phyloP scores from a whole-genome alignment of 495 filamentous ascomycete genomes.

The Viridothelium virens region DNA sequence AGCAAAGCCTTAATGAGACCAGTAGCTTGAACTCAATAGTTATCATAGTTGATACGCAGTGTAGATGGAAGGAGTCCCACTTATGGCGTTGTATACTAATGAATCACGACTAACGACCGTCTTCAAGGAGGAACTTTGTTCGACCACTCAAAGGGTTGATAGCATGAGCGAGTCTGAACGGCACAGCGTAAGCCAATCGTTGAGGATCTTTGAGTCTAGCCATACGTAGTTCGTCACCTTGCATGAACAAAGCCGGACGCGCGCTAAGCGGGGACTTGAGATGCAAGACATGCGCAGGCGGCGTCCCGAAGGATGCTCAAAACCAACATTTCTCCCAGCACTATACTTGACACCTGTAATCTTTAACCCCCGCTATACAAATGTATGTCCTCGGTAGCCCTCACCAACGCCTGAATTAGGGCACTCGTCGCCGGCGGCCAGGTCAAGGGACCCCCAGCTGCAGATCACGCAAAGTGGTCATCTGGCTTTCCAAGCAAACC shows the following conservation, averaged over 20 bases:
- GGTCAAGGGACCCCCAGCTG: background rate
- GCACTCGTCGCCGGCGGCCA: background rate
- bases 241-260: slow-evolving; percentile 8
- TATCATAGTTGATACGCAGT: no score
- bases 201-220: no score
- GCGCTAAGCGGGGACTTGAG: background rate
- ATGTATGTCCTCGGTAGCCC: background rate
- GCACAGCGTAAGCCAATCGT: no score
- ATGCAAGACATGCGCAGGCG: slow-evolving; percentile 1
- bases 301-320: slow-evolving; percentile 1
- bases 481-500: background rate
- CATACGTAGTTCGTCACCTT: background rate
- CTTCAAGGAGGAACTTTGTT: no score
- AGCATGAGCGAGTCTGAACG: no score
- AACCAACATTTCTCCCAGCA: background rate
- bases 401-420: background rate
- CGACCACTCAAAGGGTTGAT: no score
- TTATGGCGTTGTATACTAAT: no score
- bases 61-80: no score
- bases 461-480: background rate
- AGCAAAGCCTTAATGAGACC: no score
- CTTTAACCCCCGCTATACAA: background rate
- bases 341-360: background rate
- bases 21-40: no score
- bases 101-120: no score